These are phyloP conservation scores for Sextonia rubra DNA, from an alignment of 164 flowering plant species.

Conservation along the genomic window DNA sequence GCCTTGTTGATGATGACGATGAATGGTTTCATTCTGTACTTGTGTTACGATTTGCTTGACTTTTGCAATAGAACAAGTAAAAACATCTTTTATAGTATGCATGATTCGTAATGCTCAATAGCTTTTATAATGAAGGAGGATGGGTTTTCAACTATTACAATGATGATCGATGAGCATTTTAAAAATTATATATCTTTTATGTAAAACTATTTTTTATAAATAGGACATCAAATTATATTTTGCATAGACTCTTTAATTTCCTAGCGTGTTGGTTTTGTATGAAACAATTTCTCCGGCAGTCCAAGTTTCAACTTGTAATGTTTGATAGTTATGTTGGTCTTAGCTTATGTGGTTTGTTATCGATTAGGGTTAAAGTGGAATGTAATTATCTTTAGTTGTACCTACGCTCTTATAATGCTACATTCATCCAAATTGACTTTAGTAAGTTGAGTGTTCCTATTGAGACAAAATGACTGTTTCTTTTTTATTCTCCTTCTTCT, in stretches of 20 bases:
- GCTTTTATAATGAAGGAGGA: too few species aligned
- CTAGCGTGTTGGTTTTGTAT: background rate
- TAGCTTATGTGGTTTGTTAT: conserved; percentile 2
- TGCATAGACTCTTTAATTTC: background rate
- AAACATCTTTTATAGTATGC: too few species aligned
- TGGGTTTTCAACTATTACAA: too few species aligned
- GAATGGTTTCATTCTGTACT: too few species aligned
- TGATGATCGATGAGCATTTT: background rate
- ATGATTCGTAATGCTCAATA: too few species aligned
- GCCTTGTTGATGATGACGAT: too few species aligned
- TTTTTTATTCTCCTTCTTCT: too few species aligned
- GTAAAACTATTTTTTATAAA: too few species aligned
- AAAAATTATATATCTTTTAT: background rate
- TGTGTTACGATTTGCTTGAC: too few species aligned
- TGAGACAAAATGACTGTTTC: conserved; percentile 96
- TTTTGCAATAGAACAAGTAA: too few species aligned
- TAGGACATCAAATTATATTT: background rate
- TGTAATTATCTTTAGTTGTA: background rate
- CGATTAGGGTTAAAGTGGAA: conserved; percentile 50
- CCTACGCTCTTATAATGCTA: background rate
- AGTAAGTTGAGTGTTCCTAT: conserved; percentile 99
- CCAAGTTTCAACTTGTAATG: background rate
- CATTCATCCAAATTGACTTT: conserved; percentile 12
- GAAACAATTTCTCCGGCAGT: background rate
- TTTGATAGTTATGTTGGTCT: background rate